Base-by-base conservation (phyloP, 306 rosid genomes). In the Glycine latifolia region DNA sequence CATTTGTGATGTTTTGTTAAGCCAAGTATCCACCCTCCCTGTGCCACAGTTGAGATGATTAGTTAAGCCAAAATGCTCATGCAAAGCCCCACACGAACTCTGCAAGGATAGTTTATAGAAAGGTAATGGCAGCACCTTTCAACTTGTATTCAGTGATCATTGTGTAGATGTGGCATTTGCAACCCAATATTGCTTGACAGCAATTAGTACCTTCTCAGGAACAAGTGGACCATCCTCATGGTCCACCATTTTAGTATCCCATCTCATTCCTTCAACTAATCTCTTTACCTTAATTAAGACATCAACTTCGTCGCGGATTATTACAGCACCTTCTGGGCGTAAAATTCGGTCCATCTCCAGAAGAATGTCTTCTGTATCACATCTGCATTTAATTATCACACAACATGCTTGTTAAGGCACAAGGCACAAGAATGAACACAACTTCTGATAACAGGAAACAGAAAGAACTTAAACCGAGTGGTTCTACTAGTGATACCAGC, bases 211-310 rank as follows among this genome's bases (percentile, higher is more conserved):
- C 91, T 95, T 95, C 89, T 90, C 97, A 4, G 99, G 90, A 60
- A 95, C 92, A 52, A 95, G 94, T 1, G 99, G 99, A 10, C 99
- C 98, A 76, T 95, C 98, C 75, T 95, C 99, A 53, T 93, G 99
- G 86, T 95, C 99, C 70, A 91, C 94, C 97, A 95, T 67, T 91
- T 91, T 95, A 3, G 93, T 80, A 69, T 95, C 89, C 99, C 97
- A 95, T 75, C 94, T 89, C 97, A 95, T 91, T 79, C 98, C 99
- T 78, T 90, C 93, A 39, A 89, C 80, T 62, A 88, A 76, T 84
- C 93, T 91, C 91, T 89, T 95, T 61, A 95, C 94, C 85, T 85
- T 93, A 35, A 91, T 79, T 35, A 95, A 84, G 65, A 78, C 41
- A 31, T 93, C 97, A 0, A 95, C 99, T 77, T 89, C 97, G 7